Evolutionary conservation across 2,329 filamentous ascomycete species (phyloP).

Genomic region (Scytalidium sp.): DNA sequence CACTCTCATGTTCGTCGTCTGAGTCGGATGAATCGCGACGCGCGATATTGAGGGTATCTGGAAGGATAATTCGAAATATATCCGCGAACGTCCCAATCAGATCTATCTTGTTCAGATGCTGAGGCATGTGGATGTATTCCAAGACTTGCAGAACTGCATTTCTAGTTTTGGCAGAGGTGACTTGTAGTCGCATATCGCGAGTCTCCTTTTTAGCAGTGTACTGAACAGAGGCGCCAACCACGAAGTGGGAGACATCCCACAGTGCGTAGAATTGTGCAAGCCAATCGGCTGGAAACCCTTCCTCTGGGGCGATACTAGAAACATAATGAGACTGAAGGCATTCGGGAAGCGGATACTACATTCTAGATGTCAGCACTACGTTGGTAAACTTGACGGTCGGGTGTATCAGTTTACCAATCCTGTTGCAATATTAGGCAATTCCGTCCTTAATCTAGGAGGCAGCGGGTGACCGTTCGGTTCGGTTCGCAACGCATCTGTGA

Average conservation of each 20-base stretch:
- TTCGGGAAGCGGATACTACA: slow-evolving; percentile 34
- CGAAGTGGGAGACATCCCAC: slow-evolving; percentile 35
- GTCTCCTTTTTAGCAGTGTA: slow-evolving; percentile 32
- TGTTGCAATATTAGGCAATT: slow-evolving; percentile 33
- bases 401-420: slow-evolving; percentile 30
- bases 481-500: slow-evolving; percentile 30
- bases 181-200: slow-evolving; percentile 30
- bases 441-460: slow-evolving; percentile 29
- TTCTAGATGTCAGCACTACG: not conserved
- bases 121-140: slow-evolving; percentile 32
- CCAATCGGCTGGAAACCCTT: slow-evolving; percentile 31
- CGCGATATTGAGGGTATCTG: slow-evolving; percentile 32
- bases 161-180: slow-evolving; percentile 31
- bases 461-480: slow-evolving; percentile 33
- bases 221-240: slow-evolving; percentile 36
- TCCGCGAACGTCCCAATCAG: slow-evolving; percentile 33
- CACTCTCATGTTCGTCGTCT: slow-evolving; percentile 31
- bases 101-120: slow-evolving; percentile 31
- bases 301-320: slow-evolving; percentile 28
- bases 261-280: slow-evolving; percentile 36
- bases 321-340: slow-evolving; percentile 34
- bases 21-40: slow-evolving; percentile 20
- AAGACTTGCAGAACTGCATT: slow-evolving; percentile 35
- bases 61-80: slow-evolving; percentile 34
- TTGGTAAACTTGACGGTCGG: not conserved